Base-by-base conservation (phyloP, 257 asterid genomes). In the Fraxinus pennsylvanica region DNA sequence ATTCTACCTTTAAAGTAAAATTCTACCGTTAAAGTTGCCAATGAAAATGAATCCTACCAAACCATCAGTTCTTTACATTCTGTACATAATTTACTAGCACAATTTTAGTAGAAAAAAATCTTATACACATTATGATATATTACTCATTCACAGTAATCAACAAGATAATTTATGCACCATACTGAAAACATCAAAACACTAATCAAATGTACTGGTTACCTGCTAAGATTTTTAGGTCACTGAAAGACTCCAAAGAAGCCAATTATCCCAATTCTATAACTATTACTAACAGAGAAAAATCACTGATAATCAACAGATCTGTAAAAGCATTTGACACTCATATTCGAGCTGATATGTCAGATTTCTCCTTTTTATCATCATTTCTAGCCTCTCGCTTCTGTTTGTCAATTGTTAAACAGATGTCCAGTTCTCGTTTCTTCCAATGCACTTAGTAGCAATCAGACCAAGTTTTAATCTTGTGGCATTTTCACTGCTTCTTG, bases 351-450 rank as follows among this genome's bases (percentile, higher is more conserved):
- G 69, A 78, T 22, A 38, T 9, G 10, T n/a, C 22, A 25, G 0
- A 21, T 12, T 43, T 33, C 32, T 74, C 78, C 68, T 39, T 39
- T 52, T 72, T 70, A 17, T 50, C 80, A 22, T 50, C 38, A 70
- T 36, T 41, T 12, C 29, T 52, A 73, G 17, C 67, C 77, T 72
- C 76, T 33, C 22, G 22, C 68, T 30, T 75, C 35, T 19, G 71
- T 75, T 32, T 65, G 68, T 66, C 83, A 75, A 52, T 57, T 5
- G 45, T 72, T 45, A 29, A 15, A 67, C 36, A 22, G 70, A 73
- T 38, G 54, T 22, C 8, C 21, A 27, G 45, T 59, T 71, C 39
- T 25, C 32, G 1, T 21, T 12, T 45, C 74, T 45, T 3, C 78
- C 77, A 41, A 73, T 12, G 63, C 70, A 17, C 45, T 2, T 39